Percentiles rank a stretch among this genome's conserved stretches.
Evolutionary conservation across 805 yeast genomes (phyloP).

Genomic region (Kazachstania psychrophila): DNA sequence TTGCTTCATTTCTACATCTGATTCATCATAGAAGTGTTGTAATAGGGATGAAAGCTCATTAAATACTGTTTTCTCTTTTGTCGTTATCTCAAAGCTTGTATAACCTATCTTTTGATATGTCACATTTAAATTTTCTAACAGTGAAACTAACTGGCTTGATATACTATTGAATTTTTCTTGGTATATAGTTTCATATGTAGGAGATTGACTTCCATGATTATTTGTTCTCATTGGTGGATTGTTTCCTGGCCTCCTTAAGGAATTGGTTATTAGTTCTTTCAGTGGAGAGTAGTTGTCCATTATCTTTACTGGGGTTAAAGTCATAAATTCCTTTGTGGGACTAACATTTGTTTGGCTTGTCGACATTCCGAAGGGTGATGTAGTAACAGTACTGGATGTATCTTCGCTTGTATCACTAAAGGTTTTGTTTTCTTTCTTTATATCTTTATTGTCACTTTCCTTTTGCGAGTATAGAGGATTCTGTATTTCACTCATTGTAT

Average conservation of each 20-base stretch:
- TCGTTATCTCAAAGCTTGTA: conserved; percentile 39
- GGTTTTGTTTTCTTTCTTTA: too few relatives aligned
- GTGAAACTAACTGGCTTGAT: conserved; percentile 24
- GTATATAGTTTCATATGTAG: conserved; percentile 10
- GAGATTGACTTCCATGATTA: conserved; percentile 1
- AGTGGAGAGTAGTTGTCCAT: conserved; percentile 16
- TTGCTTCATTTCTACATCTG: conserved; percentile 30
- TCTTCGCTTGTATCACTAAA: neutral
- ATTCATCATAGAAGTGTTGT: conserved; percentile 32
- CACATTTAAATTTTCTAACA: conserved; percentile 35
- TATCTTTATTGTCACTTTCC: too few relatives aligned
- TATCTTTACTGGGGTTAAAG: conserved; percentile 24
- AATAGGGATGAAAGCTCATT: conserved; percentile 42
- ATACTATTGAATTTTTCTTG: conserved; percentile 27
- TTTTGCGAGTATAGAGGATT: too few relatives aligned
- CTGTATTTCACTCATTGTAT: too few relatives aligned
- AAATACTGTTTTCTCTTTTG: conserved; percentile 43
- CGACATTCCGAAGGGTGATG: neutral
- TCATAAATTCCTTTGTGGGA: conserved; percentile 17
- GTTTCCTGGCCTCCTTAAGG: neutral
- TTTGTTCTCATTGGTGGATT: neutral
- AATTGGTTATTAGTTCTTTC: neutral
- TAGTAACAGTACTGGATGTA: neutral
- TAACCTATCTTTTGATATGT: conserved; percentile 49
- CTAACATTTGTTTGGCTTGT: conserved; percentile 1